A percentile compares a stretch with the other conserved stretches of the same genome.
These are phyloP conservation scores for Linnemannia zychae DNA, from an alignment of 192 early-diverging fungal genomes.

Conservation along the genomic window DNA sequence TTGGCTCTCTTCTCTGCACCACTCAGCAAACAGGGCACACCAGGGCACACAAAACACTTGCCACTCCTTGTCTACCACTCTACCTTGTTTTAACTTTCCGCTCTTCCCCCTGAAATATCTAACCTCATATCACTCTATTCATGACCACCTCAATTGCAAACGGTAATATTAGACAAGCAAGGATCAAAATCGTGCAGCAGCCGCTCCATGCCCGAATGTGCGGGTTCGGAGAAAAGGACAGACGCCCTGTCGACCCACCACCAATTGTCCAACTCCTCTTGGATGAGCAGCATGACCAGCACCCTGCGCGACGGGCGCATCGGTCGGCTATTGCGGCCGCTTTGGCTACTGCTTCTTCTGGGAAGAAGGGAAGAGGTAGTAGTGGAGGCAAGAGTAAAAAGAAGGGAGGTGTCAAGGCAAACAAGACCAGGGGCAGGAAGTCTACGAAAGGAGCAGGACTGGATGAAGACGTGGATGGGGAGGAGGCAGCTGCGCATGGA, in stretches of 20 bases:
- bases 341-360: not conserved
- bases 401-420: not conserved
- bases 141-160: not conserved
- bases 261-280: slow-evolving; percentile 79
- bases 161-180: slow-evolving; percentile 66
- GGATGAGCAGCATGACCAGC: slow-evolving; percentile 51
- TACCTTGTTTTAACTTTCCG: not conserved
- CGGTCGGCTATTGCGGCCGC: slow-evolving; percentile 4
- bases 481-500: not conserved
- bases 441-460: not conserved
- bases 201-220: slow-evolving; percentile 84
- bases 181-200: slow-evolving; percentile 77
- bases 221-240: slow-evolving; percentile 86
- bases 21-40: no score
- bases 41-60: not conserved
- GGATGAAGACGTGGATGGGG: not conserved
- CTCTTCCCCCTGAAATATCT: not conserved
- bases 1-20: no score
- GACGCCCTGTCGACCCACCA: slow-evolving; percentile 81
- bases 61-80: not conserved
- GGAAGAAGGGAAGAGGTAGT: not conserved
- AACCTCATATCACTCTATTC: not conserved
- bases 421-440: not conserved
- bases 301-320: slow-evolving; percentile 17
- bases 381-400: not conserved